A percentile compares a stretch with the other conserved stretches of the same genome.
Conservation (phyloP, 192 early-diverging fungal species). For the Backusella australiensis region DNA sequence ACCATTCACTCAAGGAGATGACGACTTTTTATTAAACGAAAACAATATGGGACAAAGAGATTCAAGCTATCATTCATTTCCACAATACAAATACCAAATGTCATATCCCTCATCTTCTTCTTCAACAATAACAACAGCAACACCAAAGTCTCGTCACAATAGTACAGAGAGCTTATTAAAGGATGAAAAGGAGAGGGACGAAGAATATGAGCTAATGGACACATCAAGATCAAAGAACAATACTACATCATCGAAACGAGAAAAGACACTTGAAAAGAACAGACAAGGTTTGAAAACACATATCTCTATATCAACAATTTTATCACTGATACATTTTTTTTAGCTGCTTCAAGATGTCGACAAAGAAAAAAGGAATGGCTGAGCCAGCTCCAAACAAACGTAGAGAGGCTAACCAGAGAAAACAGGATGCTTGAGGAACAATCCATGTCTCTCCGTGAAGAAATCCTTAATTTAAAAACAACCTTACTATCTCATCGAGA, state of each 20-base stretch:
- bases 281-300: neutral
- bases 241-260: neutral
- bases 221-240: neutral
- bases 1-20: neutral
- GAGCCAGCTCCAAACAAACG: neutral
- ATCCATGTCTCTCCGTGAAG: neutral
- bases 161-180: neutral
- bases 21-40: neutral
- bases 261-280: neutral
- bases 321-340: neutral
- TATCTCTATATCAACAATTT: neutral
- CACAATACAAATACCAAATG: neutral
- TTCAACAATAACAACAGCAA: neutral
- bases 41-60: neutral
- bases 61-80: neutral
- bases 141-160: neutral
- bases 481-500: neutral
- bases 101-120: neutral
- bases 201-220: neutral
- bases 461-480: slow-evolving; percentile 10
- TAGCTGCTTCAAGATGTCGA: slow-evolving; percentile 31
- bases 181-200: neutral
- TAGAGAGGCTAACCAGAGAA: neutral
- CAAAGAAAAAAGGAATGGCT: slow-evolving; percentile 7
- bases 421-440: neutral